Evolutionary conservation across 202 grass and related monocot genomes (phyloP), one percentile per base, ranked within the genome.

Genomic region (Panicum virgatum): DNA sequence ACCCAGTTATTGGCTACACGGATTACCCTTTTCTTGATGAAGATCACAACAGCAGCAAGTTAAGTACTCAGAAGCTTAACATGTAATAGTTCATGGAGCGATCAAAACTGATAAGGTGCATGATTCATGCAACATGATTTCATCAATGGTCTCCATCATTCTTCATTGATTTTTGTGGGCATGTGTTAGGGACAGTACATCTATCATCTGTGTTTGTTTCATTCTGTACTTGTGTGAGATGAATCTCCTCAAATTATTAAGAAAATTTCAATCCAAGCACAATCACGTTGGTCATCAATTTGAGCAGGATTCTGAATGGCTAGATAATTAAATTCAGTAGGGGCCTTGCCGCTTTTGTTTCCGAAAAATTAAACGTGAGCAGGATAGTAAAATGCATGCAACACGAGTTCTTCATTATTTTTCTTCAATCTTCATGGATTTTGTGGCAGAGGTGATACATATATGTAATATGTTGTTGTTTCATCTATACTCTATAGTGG

Each of bases 1-100:
- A 92, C 53, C 93, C 85, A 0, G 40, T 86, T 12, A 12, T 92
- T 23, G 93, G 93, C 2, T 96, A 93, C 42, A 93, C 88, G 5
- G 88, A 96, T 36, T 96, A 96, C 11, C 88, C 86, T 9, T 93
- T 91, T n/a, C 77, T 89, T 30, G 66, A 68, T 0, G 48, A 75
- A 0, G 14, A 50, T 27, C 2, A 0, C 12, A 1, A 4, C 3
- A 36, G 9, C 0, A 9, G 16, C 10, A 1, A 5, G 19, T 25
- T 11, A 38, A 2, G 3, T 60, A 5, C 66, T 71, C 25, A 29
- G 32, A 34, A 43, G 20, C 9, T 19, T 67, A 48, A 39, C 37
- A 4, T 46, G 38, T 2, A n/a, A n/a, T n/a, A 11, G 34, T 39
- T 64, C 2, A 6, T 6, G 2, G 1, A 46, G 0, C 11, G 4